Conservation (phyloP, 1,284 basidiomycete species). For the Peniophora sp. region DNA sequence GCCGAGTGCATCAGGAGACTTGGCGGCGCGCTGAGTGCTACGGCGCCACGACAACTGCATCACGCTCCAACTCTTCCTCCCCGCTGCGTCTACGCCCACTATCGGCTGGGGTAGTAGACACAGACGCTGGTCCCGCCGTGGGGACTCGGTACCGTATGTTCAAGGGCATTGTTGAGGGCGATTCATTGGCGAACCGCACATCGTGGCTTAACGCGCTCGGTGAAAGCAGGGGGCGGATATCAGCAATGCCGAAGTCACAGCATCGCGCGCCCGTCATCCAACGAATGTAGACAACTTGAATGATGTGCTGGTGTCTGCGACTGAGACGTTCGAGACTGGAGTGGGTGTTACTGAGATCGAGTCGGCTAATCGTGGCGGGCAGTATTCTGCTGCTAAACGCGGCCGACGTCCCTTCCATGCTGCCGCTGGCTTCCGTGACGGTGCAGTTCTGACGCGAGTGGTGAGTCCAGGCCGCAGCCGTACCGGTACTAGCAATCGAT, state of each 20-base stretch:
- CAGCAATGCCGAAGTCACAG: too few species aligned
- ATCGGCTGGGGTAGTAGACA: neutral
- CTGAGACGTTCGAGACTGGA: slow-evolving; percentile 27
- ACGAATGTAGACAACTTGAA: neutral
- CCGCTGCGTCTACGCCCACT: too few species aligned
- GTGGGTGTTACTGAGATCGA: slow-evolving; percentile 34
- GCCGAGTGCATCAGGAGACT: slow-evolving; percentile 53
- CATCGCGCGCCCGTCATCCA: slow-evolving; percentile 25
- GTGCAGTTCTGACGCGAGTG: slow-evolving; percentile 1
- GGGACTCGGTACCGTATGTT: neutral
- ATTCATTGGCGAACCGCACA: slow-evolving; percentile 7
- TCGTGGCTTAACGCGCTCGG: slow-evolving; percentile 10
- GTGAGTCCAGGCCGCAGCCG: slow-evolving; percentile 4
- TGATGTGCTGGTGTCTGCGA: slow-evolving; percentile 12
- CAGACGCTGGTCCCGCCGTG: too few species aligned
- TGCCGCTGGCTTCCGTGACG: neutral
- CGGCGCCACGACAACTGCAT: slow-evolving; percentile 35
- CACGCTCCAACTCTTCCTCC: neutral
- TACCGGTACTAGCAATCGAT: too few species aligned
- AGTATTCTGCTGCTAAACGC: neutral
- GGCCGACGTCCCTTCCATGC: neutral
- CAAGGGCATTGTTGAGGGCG: slow-evolving; percentile 4
- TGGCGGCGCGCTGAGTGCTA: slow-evolving; percentile 77
- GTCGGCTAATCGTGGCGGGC: slow-evolving; percentile 36
- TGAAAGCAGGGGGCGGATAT: slow-evolving; percentile 15